A percentile compares a stretch with the other conserved stretches of the same genome.
Evolutionary conservation across 345 rosid species (phyloP).

Genomic region (Camelina laxa): DNA sequence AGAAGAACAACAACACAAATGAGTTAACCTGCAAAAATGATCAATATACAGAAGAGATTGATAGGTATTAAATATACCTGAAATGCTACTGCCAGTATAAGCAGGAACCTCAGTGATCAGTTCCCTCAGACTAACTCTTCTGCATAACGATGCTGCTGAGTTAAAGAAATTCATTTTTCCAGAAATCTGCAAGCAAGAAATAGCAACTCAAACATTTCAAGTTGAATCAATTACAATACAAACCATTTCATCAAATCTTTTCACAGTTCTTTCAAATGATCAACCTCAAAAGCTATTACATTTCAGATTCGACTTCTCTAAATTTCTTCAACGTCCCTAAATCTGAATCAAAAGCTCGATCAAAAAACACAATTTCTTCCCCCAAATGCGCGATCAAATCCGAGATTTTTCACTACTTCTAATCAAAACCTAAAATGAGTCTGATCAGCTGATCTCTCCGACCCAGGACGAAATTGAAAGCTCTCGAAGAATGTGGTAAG

Average conservation of each 20-base stretch:
- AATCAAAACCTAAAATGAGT: neutral
- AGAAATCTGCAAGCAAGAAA: slow-evolving; percentile 24
- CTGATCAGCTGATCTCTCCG: neutral
- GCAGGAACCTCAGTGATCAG: slow-evolving; percentile 53
- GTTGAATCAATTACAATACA: neutral
- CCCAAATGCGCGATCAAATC: neutral
- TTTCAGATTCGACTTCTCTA: slow-evolving; percentile 17
- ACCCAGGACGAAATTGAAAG: neutral
- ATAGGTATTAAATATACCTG: slow-evolving; percentile 42
- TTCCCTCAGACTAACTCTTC: slow-evolving; percentile 54
- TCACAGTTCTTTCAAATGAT: neutral
- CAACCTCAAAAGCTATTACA: neutral
- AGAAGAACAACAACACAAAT: neutral
- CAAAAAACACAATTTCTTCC: neutral
- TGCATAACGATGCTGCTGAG: slow-evolving; percentile 51
- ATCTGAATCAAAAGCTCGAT: neutral
- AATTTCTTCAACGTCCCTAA: neutral
- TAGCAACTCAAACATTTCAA: neutral
- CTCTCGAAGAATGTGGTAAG: neutral
- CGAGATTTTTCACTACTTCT: neutral
- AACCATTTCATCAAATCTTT: neutral
- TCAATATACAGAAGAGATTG: neutral
- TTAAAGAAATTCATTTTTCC: slow-evolving; percentile 43
- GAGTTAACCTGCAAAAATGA: slow-evolving; percentile 5
- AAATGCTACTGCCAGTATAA: slow-evolving; percentile 47